Conservation (phyloP, 805 yeast genomes). For the Candida mattraensis region DNA sequence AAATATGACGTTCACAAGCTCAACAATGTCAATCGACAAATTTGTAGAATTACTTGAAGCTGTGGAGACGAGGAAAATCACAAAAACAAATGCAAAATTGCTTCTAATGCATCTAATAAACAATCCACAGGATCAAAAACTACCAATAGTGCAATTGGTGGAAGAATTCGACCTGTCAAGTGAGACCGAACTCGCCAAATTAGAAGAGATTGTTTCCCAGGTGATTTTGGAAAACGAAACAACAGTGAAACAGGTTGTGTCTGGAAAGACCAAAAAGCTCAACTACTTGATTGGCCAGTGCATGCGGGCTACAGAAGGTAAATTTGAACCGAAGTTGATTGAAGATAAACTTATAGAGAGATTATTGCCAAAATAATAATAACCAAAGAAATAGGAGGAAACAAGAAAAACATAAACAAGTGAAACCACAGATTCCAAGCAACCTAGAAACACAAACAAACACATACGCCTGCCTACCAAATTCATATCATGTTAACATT, state of each 20-base stretch:
- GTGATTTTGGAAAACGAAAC: slow-evolving; percentile 45
- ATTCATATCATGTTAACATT: slow-evolving; percentile 3
- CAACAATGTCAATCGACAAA: slow-evolving; percentile 38
- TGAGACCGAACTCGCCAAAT: slow-evolving; percentile 36
- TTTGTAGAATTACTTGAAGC: slow-evolving; percentile 55
- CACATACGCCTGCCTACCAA: not conserved
- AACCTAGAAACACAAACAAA: slow-evolving; percentile 6
- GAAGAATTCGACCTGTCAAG: slow-evolving; percentile 50
- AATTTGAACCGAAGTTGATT: slow-evolving; percentile 34
- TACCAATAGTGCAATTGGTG: slow-evolving; percentile 45
- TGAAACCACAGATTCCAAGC: not conserved
- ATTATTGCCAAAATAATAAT: slow-evolving; percentile 5
- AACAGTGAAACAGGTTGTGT: slow-evolving; percentile 53
- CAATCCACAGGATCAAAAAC: slow-evolving; percentile 39
- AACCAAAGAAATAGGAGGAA: slow-evolving; percentile 2
- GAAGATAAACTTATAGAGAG: slow-evolving; percentile 24
- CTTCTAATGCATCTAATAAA: slow-evolving; percentile 62
- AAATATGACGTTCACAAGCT: slow-evolving; percentile 34
- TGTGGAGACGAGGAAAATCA: slow-evolving; percentile 49
- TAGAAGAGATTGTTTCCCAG: slow-evolving; percentile 33
- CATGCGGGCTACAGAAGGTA: slow-evolving; percentile 78
- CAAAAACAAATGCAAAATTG: slow-evolving; percentile 66
- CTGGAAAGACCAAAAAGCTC: slow-evolving; percentile 58
- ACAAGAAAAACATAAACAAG: slow-evolving; percentile 1
- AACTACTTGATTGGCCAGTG: slow-evolving; percentile 82